Evolutionary conservation across 495 filamentous ascomycete species (phyloP).

Genomic region (Cairneyella variabilis): DNA sequence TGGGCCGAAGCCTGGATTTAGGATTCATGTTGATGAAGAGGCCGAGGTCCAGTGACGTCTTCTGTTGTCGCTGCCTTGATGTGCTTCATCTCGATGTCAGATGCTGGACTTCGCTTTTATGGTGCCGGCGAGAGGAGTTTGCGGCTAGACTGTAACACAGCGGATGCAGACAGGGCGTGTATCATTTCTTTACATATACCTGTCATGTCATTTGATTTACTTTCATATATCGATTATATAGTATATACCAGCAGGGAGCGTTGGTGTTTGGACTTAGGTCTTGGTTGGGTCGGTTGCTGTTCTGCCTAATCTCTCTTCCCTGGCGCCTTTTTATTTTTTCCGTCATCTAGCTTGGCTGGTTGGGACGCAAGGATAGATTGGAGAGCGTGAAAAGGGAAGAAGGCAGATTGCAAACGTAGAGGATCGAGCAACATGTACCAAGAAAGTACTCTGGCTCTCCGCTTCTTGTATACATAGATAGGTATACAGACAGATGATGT

Average conservation of each 20-base stretch:
- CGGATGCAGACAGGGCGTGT: neutral
- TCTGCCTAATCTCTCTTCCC: neutral
- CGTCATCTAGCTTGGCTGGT: no score
- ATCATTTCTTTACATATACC: neutral
- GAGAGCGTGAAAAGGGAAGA: no score
- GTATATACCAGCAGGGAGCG: constrained; percentile 13
- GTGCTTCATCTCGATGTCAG: neutral
- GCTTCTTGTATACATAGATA: constrained; percentile 22
- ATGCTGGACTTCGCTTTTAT: neutral
- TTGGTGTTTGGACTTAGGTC: constrained; percentile 4
- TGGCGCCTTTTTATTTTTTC: neutral
- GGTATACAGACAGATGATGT: constrained; percentile 1
- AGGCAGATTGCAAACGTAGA: no score
- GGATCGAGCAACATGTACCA: no score
- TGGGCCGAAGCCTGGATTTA: constrained; percentile 8
- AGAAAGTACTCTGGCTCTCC: no score
- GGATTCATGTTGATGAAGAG: constrained; percentile 23
- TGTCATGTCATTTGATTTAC: neutral
- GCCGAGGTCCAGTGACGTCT: neutral
- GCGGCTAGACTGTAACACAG: neutral
- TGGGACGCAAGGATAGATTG: no score
- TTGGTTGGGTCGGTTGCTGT: neutral
- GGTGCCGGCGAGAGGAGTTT: neutral
- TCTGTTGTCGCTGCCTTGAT: neutral
- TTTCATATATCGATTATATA: neutral